These are phyloP conservation scores for Backusella parvicylindrica DNA, from an alignment of 192 early-diverging fungal genomes.

Conservation along the genomic window DNA sequence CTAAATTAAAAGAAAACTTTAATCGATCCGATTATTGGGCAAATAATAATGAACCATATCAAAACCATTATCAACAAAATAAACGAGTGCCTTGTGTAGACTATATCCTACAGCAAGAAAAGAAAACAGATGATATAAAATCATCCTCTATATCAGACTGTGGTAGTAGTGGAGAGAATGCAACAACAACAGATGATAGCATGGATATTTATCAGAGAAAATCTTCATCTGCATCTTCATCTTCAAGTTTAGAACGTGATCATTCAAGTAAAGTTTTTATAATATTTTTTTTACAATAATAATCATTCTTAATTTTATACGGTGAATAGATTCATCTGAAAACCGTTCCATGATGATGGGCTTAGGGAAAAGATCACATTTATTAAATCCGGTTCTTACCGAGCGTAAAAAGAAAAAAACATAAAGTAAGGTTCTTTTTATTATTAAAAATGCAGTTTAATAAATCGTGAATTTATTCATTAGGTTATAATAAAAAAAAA, in stretches of 20 bases:
- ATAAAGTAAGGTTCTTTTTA: not conserved
- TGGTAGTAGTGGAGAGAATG: not conserved
- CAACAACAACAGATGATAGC: not conserved
- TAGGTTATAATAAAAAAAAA: not conserved
- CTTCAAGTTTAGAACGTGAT: not conserved
- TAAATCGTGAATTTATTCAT: not conserved
- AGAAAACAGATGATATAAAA: not conserved
- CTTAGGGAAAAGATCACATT: slow-evolving; percentile 10
- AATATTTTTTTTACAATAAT: not conserved
- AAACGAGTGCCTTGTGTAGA: not conserved
- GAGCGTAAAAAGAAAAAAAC: not conserved
- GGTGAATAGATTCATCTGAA: not conserved
- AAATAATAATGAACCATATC: not conserved
- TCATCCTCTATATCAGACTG: not conserved
- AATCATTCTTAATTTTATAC: not conserved
- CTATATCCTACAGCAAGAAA: not conserved
- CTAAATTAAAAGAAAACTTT: not conserved
- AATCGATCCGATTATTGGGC: not conserved
- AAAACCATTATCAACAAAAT: not conserved
- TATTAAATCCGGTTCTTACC: slow-evolving; percentile 1
- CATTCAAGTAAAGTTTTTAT: not conserved
- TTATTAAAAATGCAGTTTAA: not conserved
- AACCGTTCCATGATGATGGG: slow-evolving; percentile 11
- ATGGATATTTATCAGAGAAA: slow-evolving; percentile 3
- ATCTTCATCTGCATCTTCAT: not conserved